Conservation (phyloP, 139 green algal species). For the Tetradesmus obliquus region DNA sequence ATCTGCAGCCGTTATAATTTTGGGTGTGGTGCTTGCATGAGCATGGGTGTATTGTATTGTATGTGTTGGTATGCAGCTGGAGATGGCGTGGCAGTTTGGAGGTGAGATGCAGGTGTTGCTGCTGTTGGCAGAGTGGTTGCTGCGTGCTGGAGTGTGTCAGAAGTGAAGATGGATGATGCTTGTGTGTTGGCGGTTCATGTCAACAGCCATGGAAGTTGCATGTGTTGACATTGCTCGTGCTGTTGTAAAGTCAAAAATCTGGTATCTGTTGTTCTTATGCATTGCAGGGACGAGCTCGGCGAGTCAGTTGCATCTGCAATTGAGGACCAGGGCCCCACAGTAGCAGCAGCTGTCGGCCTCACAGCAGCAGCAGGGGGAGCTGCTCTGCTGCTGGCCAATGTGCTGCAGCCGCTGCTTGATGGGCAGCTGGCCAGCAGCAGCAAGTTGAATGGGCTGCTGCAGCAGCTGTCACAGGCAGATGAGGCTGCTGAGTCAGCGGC, state of each 20-base stretch:
- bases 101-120: background rate
- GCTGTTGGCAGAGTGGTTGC: background rate
- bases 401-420: constrained; percentile 26
- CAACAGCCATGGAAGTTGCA: too few species aligned
- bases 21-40: background rate
- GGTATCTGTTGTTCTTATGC: background rate
- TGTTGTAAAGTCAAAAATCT: too few species aligned
- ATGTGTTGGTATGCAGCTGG: background rate
- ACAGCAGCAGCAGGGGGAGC: constrained; percentile 31
- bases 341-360: background rate
- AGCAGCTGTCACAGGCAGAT: background rate
- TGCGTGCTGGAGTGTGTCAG: background rate
- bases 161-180: background rate
- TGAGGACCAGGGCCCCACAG: background rate
- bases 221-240: too few species aligned
- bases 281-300: background rate
- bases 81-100: background rate
- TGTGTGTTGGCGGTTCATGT: background rate
- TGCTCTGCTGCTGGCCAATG: background rate
- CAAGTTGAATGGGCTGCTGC: constrained; percentile 21
- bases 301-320: background rate
- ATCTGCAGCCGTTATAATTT: background rate
- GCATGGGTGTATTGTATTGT: background rate
- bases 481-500: background rate
- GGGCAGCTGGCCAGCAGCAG: constrained; percentile 41